Conservation (phyloP, 2,329 filamentous ascomycete genomes). For the Colletotrichum chlorophyti region DNA sequence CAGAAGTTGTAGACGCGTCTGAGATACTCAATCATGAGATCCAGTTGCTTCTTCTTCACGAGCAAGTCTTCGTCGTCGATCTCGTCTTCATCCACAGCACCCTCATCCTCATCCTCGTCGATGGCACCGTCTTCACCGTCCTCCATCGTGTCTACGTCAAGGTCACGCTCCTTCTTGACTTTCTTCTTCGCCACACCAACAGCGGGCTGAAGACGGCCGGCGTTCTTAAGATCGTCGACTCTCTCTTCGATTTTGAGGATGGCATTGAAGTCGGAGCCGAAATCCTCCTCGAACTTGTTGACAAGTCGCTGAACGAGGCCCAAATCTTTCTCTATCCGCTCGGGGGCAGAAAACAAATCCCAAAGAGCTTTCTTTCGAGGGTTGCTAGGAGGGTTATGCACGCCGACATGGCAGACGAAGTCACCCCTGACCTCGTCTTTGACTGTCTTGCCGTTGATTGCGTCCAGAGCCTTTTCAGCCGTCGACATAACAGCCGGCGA, state of each 20-base stretch:
- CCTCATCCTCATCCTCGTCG: slow-evolving; percentile 83
- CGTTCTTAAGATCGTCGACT: slow-evolving; percentile 79
- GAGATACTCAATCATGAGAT: slow-evolving; percentile 94
- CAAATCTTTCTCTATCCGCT: slow-evolving; percentile 91
- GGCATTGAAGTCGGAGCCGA: slow-evolving; percentile 79
- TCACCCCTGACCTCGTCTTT: slow-evolving; percentile 93
- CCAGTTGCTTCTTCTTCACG: slow-evolving; percentile 94
- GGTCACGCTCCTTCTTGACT: slow-evolving; percentile 64
- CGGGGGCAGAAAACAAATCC: slow-evolving; percentile 94
- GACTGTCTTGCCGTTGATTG: slow-evolving; percentile 97
- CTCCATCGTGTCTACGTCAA: slow-evolving; percentile 69
- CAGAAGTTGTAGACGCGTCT: slow-evolving; percentile 98
- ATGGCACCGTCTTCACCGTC: slow-evolving; percentile 69
- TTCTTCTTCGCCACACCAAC: slow-evolving; percentile 61
- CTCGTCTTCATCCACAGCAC: slow-evolving; percentile 79
- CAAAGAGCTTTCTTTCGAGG: slow-evolving; percentile 94
- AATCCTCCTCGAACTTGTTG: slow-evolving; percentile 83
- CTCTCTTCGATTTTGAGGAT: slow-evolving; percentile 83
- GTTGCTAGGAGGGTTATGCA: slow-evolving; percentile 86
- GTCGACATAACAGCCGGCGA: slow-evolving; percentile 60
- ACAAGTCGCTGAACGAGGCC: slow-evolving; percentile 83
- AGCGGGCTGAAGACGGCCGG: slow-evolving; percentile 77
- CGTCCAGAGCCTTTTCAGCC: slow-evolving; percentile 86
- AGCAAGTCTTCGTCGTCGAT: slow-evolving; percentile 89
- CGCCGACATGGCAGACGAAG: slow-evolving; percentile 96